phyloP scores from a whole-genome alignment of 1,284 basidiomycete genomes.

The Marasmius sp. region DNA sequence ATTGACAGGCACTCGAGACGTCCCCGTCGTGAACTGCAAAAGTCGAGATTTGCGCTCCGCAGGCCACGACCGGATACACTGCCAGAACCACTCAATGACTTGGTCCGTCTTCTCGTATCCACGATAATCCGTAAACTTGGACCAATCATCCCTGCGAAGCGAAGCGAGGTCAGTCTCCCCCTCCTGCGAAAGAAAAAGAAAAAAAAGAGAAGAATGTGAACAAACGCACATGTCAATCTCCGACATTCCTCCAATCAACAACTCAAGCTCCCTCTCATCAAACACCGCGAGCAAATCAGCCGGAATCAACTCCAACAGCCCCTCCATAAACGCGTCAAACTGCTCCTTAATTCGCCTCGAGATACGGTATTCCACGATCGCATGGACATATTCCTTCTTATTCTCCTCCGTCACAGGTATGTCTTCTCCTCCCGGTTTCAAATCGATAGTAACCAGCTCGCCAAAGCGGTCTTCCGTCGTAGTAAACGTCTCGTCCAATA shows the following conservation, averaged over 20 bases:
- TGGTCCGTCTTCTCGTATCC: slow-evolving; percentile 87
- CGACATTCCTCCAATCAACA: slow-evolving; percentile 97
- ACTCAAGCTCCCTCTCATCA: slow-evolving; percentile 95
- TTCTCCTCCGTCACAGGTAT: slow-evolving; percentile 93
- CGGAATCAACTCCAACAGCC: slow-evolving; percentile 94
- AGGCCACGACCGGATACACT: slow-evolving; percentile 95
- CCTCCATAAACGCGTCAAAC: slow-evolving; percentile 94
- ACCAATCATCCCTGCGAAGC: slow-evolving; percentile 77
- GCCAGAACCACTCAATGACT: slow-evolving; percentile 99
- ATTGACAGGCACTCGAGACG: slow-evolving; percentile 96
- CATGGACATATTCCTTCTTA: slow-evolving; percentile 98
- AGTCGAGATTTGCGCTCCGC: slow-evolving; percentile 93
- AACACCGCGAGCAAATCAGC: slow-evolving; percentile 96
- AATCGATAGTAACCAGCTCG: slow-evolving; percentile 91
- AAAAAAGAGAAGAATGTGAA: background rate
- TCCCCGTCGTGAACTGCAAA: slow-evolving; percentile 96
- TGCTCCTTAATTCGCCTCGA: slow-evolving; percentile 92
- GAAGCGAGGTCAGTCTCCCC: slow-evolving; percentile 7
- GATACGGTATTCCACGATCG: slow-evolving; percentile 94
- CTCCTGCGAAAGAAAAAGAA: background rate
- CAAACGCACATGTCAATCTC: slow-evolving; percentile 91
- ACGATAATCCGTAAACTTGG: slow-evolving; percentile 84
- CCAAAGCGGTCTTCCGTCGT: slow-evolving; percentile 97
- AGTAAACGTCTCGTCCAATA: slow-evolving; percentile 94
- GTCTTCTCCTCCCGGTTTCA: slow-evolving; percentile 85